phyloP scores from a whole-genome alignment of 257 asterid genomes.

The Gentiana straminea region DNA sequence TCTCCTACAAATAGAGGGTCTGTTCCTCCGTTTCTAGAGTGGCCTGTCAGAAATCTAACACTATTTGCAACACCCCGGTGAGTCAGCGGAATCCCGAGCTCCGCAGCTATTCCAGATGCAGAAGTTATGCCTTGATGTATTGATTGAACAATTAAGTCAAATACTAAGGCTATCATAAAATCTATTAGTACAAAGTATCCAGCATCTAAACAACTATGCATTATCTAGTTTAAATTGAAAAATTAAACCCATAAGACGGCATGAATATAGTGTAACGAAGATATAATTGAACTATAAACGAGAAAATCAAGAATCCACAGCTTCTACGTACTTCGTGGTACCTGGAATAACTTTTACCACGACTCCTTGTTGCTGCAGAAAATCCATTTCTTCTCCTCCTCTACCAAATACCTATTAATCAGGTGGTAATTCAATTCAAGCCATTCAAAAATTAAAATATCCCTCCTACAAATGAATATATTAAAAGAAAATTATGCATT shows the following conservation, averaged over 20 bases:
- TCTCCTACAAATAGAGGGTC: constrained; percentile 83
- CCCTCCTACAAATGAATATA: not conserved
- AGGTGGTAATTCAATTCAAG: constrained; percentile 4
- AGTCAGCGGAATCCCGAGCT: constrained; percentile 87
- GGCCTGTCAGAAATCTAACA: constrained; percentile 86
- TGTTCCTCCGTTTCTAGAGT: constrained; percentile 87
- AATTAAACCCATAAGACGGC: not conserved
- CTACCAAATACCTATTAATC: constrained; percentile 77
- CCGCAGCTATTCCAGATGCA: constrained; percentile 98
- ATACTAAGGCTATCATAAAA: no score
- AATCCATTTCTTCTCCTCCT: constrained; percentile 99
- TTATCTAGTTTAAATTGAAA: not conserved
- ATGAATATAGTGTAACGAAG: not conserved
- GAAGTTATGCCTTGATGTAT: constrained; percentile 74
- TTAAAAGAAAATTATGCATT: not conserved
- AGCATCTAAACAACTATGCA: no score
- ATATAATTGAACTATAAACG: not conserved
- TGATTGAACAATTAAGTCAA: not conserved
- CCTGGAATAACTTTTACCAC: constrained; percentile 89
- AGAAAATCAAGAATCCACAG: not conserved
- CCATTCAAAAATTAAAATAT: not conserved
- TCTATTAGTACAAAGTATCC: no score
- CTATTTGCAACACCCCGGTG: constrained; percentile 93
- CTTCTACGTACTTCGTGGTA: constrained; percentile 7
- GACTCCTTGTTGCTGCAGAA: constrained; percentile 79